Base-by-base conservation (phyloP, 139 green algal genomes). In the Ettlia oleoabundans region DNA sequence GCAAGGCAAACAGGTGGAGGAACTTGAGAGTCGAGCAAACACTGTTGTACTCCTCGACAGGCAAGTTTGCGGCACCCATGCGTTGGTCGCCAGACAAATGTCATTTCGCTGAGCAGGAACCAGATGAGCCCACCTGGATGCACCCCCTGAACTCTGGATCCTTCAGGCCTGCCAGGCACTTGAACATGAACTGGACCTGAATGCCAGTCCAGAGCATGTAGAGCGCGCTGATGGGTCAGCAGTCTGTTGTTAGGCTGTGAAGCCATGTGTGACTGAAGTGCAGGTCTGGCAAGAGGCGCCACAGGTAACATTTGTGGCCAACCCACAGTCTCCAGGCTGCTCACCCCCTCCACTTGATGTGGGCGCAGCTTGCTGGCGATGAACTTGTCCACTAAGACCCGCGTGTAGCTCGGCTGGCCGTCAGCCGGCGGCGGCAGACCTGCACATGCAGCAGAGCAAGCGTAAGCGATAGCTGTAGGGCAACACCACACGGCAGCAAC, bases 281-380 rank as follows among this genome's bases (percentile, higher is more conserved):
- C n/a, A n/a, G 13, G 40, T 26, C 26, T 53, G 26, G 67, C 1
- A 33, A 19, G 67, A 8, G 9, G 1, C 18, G 40, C n/a, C n/a
- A n/a, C n/a, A n/a, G 15, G 47, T 24, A 58, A 15, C 47, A 58
- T 15, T n/a, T 58, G 47, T 58, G 15, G 47, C 47, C 10, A 15
- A 10, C 47, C 47, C 47, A 58, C 13, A 71, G 35, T 28, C 37
- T 13, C 28, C 9, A 41, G 15, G 21, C 30, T 26, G 66, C 61
- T 85, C 58, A 97, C 92, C 26, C 94, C 94, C 41, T 96, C 94
- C 15, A 91, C 75, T 86, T 96, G 93, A 61, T 95, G 93, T 30
- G 84, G 82, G 30, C 92, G 83, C 61, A 96, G 90, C 80, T 88
- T 91, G 74, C 65, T 76, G 1, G 88, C 86, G 21, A 96, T 84